Percentiles rank a stretch among this genome's conserved stretches.
Evolutionary conservation across 2,329 filamentous ascomycete genomes (phyloP).

Genomic region (Fusarium nurragi): DNA sequence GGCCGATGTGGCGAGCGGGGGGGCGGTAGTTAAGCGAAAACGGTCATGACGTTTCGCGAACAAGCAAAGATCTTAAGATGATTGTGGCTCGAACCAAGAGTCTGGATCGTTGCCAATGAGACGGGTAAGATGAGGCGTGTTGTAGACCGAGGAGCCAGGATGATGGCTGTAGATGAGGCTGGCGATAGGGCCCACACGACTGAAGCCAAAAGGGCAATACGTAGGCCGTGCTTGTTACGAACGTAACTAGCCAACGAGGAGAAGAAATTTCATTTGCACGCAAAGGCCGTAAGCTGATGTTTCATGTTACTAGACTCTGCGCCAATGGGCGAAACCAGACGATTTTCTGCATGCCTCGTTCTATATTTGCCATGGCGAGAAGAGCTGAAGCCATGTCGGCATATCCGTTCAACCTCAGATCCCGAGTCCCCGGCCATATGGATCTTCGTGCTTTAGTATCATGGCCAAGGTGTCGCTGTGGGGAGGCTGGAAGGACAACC

Average conservation of each 20-base stretch:
- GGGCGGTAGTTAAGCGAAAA: slow-evolving; percentile 26
- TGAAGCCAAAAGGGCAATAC: slow-evolving; percentile 21
- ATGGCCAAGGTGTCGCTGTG: slow-evolving; percentile 19
- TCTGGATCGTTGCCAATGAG: slow-evolving; percentile 38
- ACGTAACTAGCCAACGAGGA: neutral
- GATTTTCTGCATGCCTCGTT: slow-evolving; percentile 26
- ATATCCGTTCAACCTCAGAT: slow-evolving; percentile 6
- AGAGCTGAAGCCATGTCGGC: slow-evolving; percentile 9
- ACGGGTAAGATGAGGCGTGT: slow-evolving; percentile 22
- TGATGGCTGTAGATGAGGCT: slow-evolving; percentile 44
- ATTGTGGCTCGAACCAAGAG: slow-evolving; percentile 8
- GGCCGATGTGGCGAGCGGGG: slow-evolving; percentile 38
- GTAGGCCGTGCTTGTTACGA: slow-evolving; percentile 20
- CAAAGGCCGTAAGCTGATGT: slow-evolving; percentile 16
- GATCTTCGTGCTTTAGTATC: neutral
- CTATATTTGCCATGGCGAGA: slow-evolving; percentile 13
- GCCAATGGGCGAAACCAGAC: slow-evolving; percentile 13
- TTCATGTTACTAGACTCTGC: slow-evolving; percentile 23
- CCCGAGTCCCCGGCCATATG: neutral
- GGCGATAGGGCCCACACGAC: slow-evolving; percentile 33
- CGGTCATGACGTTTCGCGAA: slow-evolving; percentile 35
- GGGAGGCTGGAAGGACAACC: slow-evolving; percentile 8
- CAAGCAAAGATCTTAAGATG: slow-evolving; percentile 37
- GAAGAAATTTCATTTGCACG: slow-evolving; percentile 7
- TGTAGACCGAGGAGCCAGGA: slow-evolving; percentile 28